A percentile compares a stretch with the other conserved stretches of the same genome.
Evolutionary conservation across 257 asterid genomes (phyloP).

Genomic region (Echites panduratus): DNA sequence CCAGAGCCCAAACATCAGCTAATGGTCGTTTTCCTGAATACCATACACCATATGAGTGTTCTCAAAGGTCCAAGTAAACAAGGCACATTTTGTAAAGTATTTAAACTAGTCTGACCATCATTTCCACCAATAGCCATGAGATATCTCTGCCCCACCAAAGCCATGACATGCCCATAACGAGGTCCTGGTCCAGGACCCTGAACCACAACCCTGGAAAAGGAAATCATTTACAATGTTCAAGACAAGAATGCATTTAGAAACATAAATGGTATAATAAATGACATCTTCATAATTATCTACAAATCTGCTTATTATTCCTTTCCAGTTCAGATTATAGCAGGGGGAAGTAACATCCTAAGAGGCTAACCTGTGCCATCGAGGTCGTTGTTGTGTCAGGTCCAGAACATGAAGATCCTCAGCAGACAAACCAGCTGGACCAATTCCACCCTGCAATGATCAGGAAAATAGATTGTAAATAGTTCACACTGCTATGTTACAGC

Average conservation of each 20-base stretch:
- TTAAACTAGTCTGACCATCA: conserved; percentile 60
- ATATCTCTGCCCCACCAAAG: conserved; percentile 97
- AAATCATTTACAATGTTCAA: neutral
- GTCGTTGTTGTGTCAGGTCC: conserved; percentile 91
- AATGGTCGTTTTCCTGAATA: conserved; percentile 87
- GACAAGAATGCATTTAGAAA: neutral
- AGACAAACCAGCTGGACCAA: conserved; percentile 99
- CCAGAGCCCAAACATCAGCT: conserved; percentile 99
- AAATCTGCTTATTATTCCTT: too few species aligned
- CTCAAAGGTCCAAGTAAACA: conserved; percentile 10
- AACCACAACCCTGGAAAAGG: conserved; percentile 74
- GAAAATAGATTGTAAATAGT: conserved; percentile 11
- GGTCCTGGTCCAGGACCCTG: conserved; percentile 99
- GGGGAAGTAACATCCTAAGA: too few species aligned
- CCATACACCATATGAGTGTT: conserved; percentile 22
- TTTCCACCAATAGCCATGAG: conserved; percentile 99
- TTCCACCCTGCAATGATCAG: conserved; percentile 74
- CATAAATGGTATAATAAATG: neutral
- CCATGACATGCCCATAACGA: conserved; percentile 99
- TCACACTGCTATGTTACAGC: conserved; percentile 8
- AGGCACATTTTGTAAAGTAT: conserved; percentile 9
- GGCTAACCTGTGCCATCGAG: conserved; percentile 95
- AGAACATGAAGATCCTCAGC: conserved; percentile 99
- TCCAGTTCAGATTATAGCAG: too few species aligned
- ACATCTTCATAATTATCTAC: neutral